Evolutionary conservation across 108 stramenopile genomes (phyloP), one percentile per base, ranked within the genome.

Genomic region (Nannochloropsis granulata): DNA sequence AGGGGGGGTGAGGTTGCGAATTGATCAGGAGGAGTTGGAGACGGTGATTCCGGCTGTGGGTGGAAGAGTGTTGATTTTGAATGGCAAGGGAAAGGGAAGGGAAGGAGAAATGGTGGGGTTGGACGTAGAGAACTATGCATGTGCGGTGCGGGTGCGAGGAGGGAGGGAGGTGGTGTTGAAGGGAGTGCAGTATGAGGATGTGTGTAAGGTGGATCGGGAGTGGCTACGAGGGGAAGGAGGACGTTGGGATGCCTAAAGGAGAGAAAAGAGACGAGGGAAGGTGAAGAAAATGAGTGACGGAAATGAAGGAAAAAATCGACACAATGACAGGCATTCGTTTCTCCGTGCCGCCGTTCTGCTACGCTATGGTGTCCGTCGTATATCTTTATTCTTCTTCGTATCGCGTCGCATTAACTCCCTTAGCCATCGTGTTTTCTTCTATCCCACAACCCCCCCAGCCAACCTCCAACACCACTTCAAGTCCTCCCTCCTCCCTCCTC

Each of bases 11-110:
- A 45, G 89, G 14, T 79, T 89, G 71, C 86, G 88, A 19, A 84
- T 89, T 25, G 89, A 89, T 87, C 89, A 89, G 86, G 88, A 89
- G 14, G 88, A 89, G 79, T 84, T 90, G 8, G 89, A 90, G 87
- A 90, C 90, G 82, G 90, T 90, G 56, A 88, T 89, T 44, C 88
- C 88, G 24, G 88, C 89, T 12, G 34, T 85, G 81, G 88, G 89
- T 23, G 88, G 86, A 34, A 83, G 86, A 34, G 87, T 88, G 82
- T 13, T 88, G 44, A 23, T 89, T 23, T 86, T 89, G 84, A 88
- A 88, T 23, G 89, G 89, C 25, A 82, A 42, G 85, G 82, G 86
- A 23, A 84, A 88, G 23, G 89, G 89, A n/a, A 42, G 24, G 16
- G 81, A 84, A 13, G 89, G 43, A 19, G 86, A 83, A 9, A 81